Evolutionary conservation across 2,329 filamentous ascomycete species (phyloP).

Genomic region (Fusarium xyrophilum): DNA sequence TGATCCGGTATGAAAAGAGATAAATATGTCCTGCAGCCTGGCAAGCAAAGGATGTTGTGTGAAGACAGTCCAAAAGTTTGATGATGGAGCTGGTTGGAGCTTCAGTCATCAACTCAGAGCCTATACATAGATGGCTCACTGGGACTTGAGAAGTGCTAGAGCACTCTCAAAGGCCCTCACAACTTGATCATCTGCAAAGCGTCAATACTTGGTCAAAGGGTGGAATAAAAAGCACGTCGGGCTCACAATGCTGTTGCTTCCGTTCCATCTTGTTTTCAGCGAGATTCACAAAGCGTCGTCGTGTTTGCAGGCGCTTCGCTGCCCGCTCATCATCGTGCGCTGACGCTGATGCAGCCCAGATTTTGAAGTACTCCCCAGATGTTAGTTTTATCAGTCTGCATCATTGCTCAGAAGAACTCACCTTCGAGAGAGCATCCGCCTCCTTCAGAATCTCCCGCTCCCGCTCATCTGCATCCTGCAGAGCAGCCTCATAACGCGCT

Average conservation of each 20-base stretch:
- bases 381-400: not conserved
- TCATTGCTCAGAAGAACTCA: constrained; percentile 40
- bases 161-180: constrained; percentile 69
- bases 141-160: constrained; percentile 58
- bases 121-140: constrained; percentile 32
- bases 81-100: not conserved
- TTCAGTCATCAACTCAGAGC: not conserved
- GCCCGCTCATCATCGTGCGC: constrained; percentile 78
- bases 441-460: constrained; percentile 73
- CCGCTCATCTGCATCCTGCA: constrained; percentile 66
- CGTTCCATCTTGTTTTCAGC: constrained; percentile 74
- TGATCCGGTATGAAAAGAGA: not conserved
- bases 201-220: constrained; percentile 26
- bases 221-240: not conserved
- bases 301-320: constrained; percentile 80
- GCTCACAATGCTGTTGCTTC: constrained; percentile 82
- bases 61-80: not conserved
- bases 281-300: constrained; percentile 76
- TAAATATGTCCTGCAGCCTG: not conserved
- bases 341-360: constrained; percentile 78
- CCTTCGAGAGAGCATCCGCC: constrained; percentile 71
- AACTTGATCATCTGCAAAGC: constrained; percentile 56
- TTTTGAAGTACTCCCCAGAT: constrained; percentile 70
- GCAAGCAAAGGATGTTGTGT: not conserved
- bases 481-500: constrained; percentile 69